phyloP scores from a whole-genome alignment of 352 stramenopile genomes.

The Pythium phragmiticola region DNA sequence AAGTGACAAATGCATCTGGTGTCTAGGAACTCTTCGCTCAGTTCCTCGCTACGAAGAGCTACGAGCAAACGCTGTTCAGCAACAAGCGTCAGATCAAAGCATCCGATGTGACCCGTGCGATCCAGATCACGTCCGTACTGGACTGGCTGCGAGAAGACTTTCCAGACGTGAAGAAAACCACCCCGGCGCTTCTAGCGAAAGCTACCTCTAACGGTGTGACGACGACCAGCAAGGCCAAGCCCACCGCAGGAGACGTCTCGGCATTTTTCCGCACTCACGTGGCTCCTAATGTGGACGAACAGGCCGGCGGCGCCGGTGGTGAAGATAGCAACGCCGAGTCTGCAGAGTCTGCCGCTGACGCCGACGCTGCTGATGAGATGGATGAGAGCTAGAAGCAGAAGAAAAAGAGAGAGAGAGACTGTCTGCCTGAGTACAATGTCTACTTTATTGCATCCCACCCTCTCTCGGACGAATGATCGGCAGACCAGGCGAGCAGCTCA shows the following conservation, averaged over 20 bases:
- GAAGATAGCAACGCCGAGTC: constrained; percentile 3
- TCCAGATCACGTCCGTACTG: constrained; percentile 71
- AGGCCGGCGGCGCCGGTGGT: neutral
- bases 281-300: neutral
- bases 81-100: constrained; percentile 82
- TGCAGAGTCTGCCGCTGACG: neutral
- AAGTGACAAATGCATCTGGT: neutral
- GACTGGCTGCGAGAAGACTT: constrained; percentile 89
- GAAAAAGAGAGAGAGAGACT: constrained; percentile 8
- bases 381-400: constrained; percentile 19
- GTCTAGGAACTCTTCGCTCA: constrained; percentile 87
- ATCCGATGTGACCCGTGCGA: constrained; percentile 71
- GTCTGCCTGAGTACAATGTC: constrained; percentile 15
- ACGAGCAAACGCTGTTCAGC: constrained; percentile 80
- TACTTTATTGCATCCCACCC: constrained; percentile 25
- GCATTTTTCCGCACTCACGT: constrained; percentile 49
- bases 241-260: constrained; percentile 30
- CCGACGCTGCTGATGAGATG: constrained; percentile 11
- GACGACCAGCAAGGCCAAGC: constrained; percentile 18
- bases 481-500: constrained; percentile 30
- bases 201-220: neutral
- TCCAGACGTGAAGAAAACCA: constrained; percentile 46
- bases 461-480: neutral
- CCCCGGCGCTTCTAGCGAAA: neutral
- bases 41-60: constrained; percentile 89